Percentiles rank a stretch among this genome's conserved stretches.
Evolutionary conservation across 2,329 filamentous ascomycete genomes (phyloP).

Genomic region (Zalaria sp.): DNA sequence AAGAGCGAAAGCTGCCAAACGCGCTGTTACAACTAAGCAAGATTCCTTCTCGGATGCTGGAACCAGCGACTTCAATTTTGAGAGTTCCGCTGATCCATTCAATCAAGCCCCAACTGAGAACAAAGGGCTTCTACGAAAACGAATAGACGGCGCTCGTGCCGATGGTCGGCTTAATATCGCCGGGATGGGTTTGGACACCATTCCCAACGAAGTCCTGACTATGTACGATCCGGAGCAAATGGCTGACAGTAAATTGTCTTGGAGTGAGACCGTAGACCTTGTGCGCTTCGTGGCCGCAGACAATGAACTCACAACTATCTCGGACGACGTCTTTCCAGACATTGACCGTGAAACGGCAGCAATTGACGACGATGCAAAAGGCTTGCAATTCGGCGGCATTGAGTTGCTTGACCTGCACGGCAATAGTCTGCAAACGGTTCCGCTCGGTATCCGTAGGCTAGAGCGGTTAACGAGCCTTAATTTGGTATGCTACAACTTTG

Average conservation of each 20-base stretch:
- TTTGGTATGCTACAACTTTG: conserved; percentile 26
- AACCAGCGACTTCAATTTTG: conserved; percentile 41
- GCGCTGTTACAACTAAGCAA: conserved; percentile 6
- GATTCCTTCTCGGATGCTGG: conserved; percentile 9
- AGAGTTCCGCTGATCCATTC: conserved; percentile 52
- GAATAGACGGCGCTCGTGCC: conserved; percentile 57
- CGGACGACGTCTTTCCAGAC: conserved; percentile 69
- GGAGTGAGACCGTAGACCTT: conserved; percentile 86
- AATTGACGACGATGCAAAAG: conserved; percentile 51
- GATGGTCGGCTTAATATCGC: conserved; percentile 81
- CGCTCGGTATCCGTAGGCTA: conserved; percentile 60
- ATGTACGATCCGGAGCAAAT: conserved; percentile 77
- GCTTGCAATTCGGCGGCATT: conserved; percentile 67
- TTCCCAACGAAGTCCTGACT: conserved; percentile 68
- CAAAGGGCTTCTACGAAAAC: conserved; percentile 56
- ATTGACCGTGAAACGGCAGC: conserved; percentile 36
- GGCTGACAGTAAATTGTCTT: conserved; percentile 50
- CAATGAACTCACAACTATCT: conserved; percentile 67
- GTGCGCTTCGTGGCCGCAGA: conserved; percentile 75
- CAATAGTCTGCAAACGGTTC: conserved; percentile 60
- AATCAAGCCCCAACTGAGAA: conserved; percentile 48
- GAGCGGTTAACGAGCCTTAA: conserved; percentile 68
- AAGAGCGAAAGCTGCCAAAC: conserved; percentile 65
- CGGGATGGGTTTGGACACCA: conserved; percentile 62
- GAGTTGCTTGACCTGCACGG: conserved; percentile 77